A percentile compares a stretch with the other conserved stretches of the same genome.
These are phyloP conservation scores for Microcera coccophila DNA, from an alignment of 2,329 filamentous ascomycete genomes.

Conservation along the genomic window DNA sequence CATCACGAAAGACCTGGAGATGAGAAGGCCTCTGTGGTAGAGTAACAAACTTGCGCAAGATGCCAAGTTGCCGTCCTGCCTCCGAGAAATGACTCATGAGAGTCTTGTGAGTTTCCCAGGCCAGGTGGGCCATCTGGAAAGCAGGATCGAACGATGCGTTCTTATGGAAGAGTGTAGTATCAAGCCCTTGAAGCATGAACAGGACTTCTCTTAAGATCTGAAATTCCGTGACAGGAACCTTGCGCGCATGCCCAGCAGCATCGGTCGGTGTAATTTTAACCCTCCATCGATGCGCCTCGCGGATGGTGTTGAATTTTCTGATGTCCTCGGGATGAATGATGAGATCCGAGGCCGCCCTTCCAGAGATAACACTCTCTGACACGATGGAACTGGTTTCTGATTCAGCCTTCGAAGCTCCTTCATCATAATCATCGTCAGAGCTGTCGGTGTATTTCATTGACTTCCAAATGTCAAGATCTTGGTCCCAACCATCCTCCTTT, in stretches of 20 bases:
- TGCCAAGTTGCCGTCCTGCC: slow-evolving; percentile 41
- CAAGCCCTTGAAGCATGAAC: slow-evolving; percentile 79
- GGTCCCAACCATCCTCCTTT: slow-evolving; percentile 67
- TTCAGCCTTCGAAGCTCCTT: slow-evolving; percentile 37
- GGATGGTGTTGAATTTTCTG: slow-evolving; percentile 29
- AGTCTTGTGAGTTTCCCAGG: slow-evolving; percentile 48
- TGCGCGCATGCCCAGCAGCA: slow-evolving; percentile 31
- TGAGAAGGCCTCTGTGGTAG: slow-evolving; percentile 51
- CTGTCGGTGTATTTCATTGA: slow-evolving; percentile 65
- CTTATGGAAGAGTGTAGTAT: slow-evolving; percentile 64
- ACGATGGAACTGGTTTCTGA: slow-evolving; percentile 30
- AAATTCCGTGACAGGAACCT: slow-evolving; percentile 60
- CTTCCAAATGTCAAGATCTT: slow-evolving; percentile 66
- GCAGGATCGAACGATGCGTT: slow-evolving; percentile 36
- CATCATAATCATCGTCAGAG: slow-evolving; percentile 50
- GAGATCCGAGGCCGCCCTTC: slow-evolving; percentile 30
- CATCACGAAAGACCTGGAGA: slow-evolving; percentile 68
- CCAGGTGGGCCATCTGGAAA: slow-evolving; percentile 47
- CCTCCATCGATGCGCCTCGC: slow-evolving; percentile 36
- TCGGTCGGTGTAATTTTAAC: slow-evolving; percentile 33
- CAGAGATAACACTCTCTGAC: slow-evolving; percentile 20
- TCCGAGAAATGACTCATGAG: slow-evolving; percentile 46
- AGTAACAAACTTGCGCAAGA: slow-evolving; percentile 44
- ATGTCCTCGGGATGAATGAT: slow-evolving; percentile 34
- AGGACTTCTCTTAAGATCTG: slow-evolving; percentile 72